Base-by-base conservation (phyloP, 106 monocot species). In the Cymbidium sinense region DNA sequence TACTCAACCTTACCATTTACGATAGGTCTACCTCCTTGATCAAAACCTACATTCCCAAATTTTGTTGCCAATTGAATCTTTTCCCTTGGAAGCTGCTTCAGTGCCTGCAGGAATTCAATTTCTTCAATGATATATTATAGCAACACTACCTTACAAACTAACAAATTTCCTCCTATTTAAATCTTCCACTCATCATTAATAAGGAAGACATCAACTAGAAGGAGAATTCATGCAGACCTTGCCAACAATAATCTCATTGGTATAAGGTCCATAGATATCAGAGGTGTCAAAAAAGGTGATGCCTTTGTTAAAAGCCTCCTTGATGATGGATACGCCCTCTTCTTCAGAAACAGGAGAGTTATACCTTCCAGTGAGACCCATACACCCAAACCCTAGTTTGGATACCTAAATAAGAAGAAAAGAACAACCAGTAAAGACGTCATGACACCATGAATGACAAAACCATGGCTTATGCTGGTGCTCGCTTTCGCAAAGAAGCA, bases 221-320 rank as follows among this genome's bases (percentile, higher is more conserved):
- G 31, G 67, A 31, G 12, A 2, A 21, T 19, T 71, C 5, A 54
- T 12, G 0, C 20, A 29, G 58, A 91, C 96, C 89, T 93, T 96
- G 37, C 96, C 93, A 31, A 96, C 61, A 21, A 96, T 70, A 76
- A 89, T 83, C 74, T 96, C 96, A 50, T 88, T 91, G 43, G 86
- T 81, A 43, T 75, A 79, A 9, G 93, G 93, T 27, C 93, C 96
- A 54, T 96, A 96, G 27, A 70, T 79, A 78, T 93, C 86, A 6
- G 96, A 81, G 51, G 89, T 91, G 77, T 96, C 96, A 50, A 96
- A 96, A 80, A 96, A 96, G 52, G 91, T 96, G 81, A 93, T 81
- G 7, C 96, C 93, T 1, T 39, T 81, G 65, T 84, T 35, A 70
- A 93, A 96, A 7, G 96, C 93, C 12, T 91, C 81, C 70, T 86